Percentiles rank a stretch among this genome's conserved stretches.
Conservation (phyloP, 495 filamentous ascomycete genomes). For the Trichocladium antarcticum region DNA sequence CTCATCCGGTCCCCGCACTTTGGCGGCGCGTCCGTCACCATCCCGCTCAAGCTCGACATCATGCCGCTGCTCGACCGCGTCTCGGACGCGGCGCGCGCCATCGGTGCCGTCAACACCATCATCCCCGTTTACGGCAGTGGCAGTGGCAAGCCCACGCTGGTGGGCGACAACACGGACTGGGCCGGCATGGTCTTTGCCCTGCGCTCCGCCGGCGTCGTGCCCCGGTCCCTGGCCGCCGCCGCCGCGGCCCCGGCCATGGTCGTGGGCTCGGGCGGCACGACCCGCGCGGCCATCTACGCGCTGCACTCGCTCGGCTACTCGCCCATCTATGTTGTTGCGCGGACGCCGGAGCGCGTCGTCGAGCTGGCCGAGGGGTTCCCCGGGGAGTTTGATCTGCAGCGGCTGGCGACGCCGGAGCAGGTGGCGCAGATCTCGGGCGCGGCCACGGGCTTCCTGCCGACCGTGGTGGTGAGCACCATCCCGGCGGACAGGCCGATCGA, state of each 20-base stretch:
- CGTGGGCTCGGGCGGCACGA: slow-evolving; percentile 83
- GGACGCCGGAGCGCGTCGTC: slow-evolving; percentile 55
- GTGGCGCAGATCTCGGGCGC: slow-evolving; percentile 16
- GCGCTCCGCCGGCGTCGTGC: slow-evolving; percentile 53
- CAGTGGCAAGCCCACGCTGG: slow-evolving; percentile 35
- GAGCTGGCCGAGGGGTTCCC: slow-evolving; percentile 64
- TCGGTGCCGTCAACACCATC: slow-evolving; percentile 95
- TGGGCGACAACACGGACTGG: slow-evolving; percentile 96
- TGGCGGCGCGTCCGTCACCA: slow-evolving; percentile 89
- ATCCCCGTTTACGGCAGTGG: slow-evolving; percentile 37
- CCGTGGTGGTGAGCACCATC: slow-evolving; percentile 77
- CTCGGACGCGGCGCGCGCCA: slow-evolving; percentile 62
- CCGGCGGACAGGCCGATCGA: slow-evolving; percentile 85
- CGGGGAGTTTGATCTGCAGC: slow-evolving; percentile 56
- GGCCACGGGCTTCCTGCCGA: slow-evolving; percentile 43
- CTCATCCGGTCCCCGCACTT: slow-evolving; percentile 65
- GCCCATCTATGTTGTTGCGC: slow-evolving; percentile 79
- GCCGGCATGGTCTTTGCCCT: slow-evolving; percentile 78
- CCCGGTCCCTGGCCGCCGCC: slow-evolving; percentile 20
- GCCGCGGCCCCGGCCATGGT: slow-evolving; percentile 55
- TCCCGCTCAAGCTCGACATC: slow-evolving; percentile 85
- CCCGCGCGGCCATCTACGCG: slow-evolving; percentile 82
- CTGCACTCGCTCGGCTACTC: slow-evolving; percentile 71
- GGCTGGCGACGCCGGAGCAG: slow-evolving; percentile 45
- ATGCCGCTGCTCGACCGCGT: slow-evolving; percentile 72